A percentile compares a stretch with the other conserved stretches of the same genome.
Evolutionary conservation across 108 stramenopile genomes (phyloP).

Genomic region (Halocafeteria seosinensis): DNA sequence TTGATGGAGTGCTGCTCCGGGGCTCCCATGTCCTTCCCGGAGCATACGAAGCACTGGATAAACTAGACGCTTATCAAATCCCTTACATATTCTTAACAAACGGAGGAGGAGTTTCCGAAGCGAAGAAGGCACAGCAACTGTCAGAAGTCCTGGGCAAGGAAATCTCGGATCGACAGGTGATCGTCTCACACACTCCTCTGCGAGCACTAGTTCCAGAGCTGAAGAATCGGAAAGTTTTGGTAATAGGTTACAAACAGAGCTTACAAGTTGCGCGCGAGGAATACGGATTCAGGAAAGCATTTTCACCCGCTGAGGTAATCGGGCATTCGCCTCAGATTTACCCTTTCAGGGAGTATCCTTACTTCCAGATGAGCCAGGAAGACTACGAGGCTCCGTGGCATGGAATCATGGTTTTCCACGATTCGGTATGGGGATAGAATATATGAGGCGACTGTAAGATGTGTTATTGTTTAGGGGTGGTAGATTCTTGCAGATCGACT

Average conservation of each 20-base stretch:
- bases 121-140: conserved; percentile 5
- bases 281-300: no score
- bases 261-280: conserved; percentile 1
- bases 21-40: conserved; percentile 7
- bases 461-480: no score
- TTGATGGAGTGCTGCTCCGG: conserved; percentile 21
- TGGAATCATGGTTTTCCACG: no score
- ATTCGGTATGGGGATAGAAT: no score
- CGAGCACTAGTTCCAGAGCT: not conserved
- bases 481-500: no score
- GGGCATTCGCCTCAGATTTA: no score
- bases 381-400: no score
- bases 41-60: conserved; percentile 10
- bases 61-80: not conserved
- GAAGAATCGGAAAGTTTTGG: not conserved
- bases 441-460: no score
- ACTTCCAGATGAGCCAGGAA: no score
- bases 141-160: not conserved
- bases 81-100: conserved; percentile 21
- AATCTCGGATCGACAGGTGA: conserved; percentile 5
- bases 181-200: conserved; percentile 15
- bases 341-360: no score
- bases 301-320: no score
- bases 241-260: conserved; percentile 9
- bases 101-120: conserved; percentile 14